These are phyloP conservation scores for Globisporangium echinulatum DNA, from an alignment of 352 stramenopile species.

Conservation along the genomic window DNA sequence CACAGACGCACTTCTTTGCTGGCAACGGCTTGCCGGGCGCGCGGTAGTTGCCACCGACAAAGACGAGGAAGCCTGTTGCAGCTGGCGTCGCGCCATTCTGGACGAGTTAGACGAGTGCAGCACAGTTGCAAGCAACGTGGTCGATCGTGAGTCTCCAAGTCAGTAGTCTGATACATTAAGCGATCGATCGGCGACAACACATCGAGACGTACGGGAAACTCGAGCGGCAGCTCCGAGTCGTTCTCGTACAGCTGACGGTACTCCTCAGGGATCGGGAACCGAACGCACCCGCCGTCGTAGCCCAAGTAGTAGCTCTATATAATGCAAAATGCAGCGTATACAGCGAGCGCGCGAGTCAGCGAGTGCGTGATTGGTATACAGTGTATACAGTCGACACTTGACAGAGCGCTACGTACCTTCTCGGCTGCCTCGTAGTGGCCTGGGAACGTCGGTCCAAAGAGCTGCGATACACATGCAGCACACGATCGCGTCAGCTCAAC, in stretches of 20 bases:
- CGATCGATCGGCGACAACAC: background rate
- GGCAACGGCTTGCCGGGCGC: slow-evolving; percentile 29
- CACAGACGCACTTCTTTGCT: slow-evolving; percentile 36
- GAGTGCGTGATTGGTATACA: background rate
- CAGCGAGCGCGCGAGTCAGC: background rate
- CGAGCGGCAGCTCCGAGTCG: slow-evolving; percentile 69
- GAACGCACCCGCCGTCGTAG: slow-evolving; percentile 67
- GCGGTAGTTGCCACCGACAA: slow-evolving; percentile 40
- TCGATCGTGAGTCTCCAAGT: too few species aligned
- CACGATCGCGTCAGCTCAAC: background rate
- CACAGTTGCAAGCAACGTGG: too few species aligned
- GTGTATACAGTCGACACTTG: too few species aligned
- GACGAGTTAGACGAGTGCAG: too few species aligned
- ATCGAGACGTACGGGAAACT: slow-evolving; percentile 52
- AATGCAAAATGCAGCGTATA: background rate
- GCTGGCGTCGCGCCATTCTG: slow-evolving; percentile 75
- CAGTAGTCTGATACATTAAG: background rate
- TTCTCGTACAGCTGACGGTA: slow-evolving; percentile 71
- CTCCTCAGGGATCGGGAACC: slow-evolving; percentile 71
- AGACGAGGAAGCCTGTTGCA: slow-evolving; percentile 65
- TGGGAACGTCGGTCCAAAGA: slow-evolving; percentile 83
- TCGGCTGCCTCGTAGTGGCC: slow-evolving; percentile 59
- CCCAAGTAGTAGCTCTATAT: slow-evolving; percentile 61
- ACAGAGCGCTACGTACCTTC: slow-evolving; percentile 24
- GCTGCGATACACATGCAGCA: slow-evolving; percentile 16